A percentile compares a stretch with the other conserved stretches of the same genome.
These are phyloP conservation scores for Pulveroboletus sp. DNA, from an alignment of 768 basidiomycete genomes.

Conservation along the genomic window DNA sequence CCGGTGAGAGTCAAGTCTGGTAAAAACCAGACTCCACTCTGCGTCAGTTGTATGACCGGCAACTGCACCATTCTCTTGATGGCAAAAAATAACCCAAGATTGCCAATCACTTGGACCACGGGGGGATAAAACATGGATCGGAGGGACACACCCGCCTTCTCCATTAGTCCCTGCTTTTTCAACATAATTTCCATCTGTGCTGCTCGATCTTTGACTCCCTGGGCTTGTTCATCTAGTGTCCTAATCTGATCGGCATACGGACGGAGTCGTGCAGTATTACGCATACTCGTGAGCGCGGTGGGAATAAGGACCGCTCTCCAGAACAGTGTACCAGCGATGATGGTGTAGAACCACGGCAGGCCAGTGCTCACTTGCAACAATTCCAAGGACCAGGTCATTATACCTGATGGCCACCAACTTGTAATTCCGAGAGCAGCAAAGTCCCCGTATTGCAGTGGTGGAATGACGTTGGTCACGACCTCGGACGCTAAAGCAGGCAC, in stretches of 20 bases:
- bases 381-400: conserved; percentile 61
- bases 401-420: conserved; percentile 63
- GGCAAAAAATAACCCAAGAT: conserved; percentile 80
- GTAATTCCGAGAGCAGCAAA: conserved; percentile 62
- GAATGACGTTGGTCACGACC: conserved; percentile 25
- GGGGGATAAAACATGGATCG: conserved; percentile 48
- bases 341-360: conserved; percentile 82
- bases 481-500: conserved; percentile 8
- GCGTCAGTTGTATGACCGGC: conserved; percentile 68
- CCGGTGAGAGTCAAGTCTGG: conserved; percentile 83
- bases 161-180: conserved; percentile 50
- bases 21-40: conserved; percentile 70
- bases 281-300: conserved; percentile 50
- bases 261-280: conserved; percentile 44
- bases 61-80: conserved; percentile 64
- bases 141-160: conserved; percentile 62
- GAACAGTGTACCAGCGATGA: conserved; percentile 57
- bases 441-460: conserved; percentile 66
- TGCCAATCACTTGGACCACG: conserved; percentile 69
- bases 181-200: conserved; percentile 40
- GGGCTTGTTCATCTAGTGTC: conserved; percentile 42
- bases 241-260: conserved; percentile 45
- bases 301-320: conserved; percentile 62
- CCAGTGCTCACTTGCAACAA: conserved; percentile 62
- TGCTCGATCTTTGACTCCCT: conserved; percentile 33